Evolutionary conservation across 768 basidiomycete species (phyloP), one percentile per base, ranked within the genome.

Genomic region (Cubamyces lactineus): DNA sequence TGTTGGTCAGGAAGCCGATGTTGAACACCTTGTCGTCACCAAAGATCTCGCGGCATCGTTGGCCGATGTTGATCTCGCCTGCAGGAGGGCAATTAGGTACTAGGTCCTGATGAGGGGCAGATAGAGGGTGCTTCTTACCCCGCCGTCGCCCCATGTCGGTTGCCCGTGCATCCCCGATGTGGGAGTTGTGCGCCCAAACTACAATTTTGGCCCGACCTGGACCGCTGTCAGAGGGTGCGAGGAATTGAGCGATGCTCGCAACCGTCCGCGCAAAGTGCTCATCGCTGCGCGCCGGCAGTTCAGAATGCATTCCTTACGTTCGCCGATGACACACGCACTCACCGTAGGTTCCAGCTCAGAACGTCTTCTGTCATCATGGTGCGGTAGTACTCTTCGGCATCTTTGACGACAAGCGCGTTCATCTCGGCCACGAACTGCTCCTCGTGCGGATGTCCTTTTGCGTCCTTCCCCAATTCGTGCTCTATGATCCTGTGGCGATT

Each of bases 121-220:
- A 26, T 49, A 26, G 19, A 46, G 19, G 47, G 28, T n/a, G 19
- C 39, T 12, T 46, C 57, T 39, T 53, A 64, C 66, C 65, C 55
- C 70, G 63, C 42, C 59, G 55, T 24, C 62, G 55, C 5, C 71
- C 71, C 70, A 74, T 74, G 47, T 71, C 67, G 0, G 71, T 74
- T 15, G 65, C 69, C 21, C 73, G 53, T 15, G 71, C 71, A 26
- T 74, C 73, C 26, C 73, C 71, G 24, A 71, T 65, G 53, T 74
- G 73, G 9, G 71, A 72, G 61, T 71, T 74, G 55, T 74, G 73
- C 12, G 71, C 72, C 72, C 70, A 73, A n/a, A 73, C 67, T 1
- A 73, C 66, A 15, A 70, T 60, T 57, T 69, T 70, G 7, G 67
- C 67, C n/a, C 58, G 58, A 13, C 58, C 47, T 23, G 63, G 49